Conservation (phyloP, 2,329 filamentous ascomycete genomes). For the Penicillium vulpinum region DNA sequence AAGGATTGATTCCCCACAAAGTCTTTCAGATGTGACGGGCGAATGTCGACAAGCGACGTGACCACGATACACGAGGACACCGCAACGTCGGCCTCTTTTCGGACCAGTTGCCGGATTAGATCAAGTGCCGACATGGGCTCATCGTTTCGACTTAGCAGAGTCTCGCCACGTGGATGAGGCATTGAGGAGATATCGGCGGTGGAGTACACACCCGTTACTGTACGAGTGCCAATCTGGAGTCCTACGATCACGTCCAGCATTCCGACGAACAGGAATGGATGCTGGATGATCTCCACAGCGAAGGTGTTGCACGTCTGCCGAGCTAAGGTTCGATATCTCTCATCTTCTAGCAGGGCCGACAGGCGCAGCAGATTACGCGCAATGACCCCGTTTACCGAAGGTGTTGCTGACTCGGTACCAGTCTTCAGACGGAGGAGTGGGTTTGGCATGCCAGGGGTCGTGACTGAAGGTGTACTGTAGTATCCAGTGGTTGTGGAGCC, state of each 20-base stretch:
- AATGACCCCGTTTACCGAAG: conserved; percentile 85
- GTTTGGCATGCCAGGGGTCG: conserved; percentile 60
- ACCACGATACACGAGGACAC: conserved; percentile 36
- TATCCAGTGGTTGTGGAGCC: conserved; percentile 42
- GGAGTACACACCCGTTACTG: conserved; percentile 57
- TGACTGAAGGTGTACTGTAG: conserved; percentile 44
- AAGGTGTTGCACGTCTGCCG: conserved; percentile 79
- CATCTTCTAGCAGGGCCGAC: conserved; percentile 66
- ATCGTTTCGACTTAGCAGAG: conserved; percentile 19
- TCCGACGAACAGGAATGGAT: conserved; percentile 86
- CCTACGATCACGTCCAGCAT: conserved; percentile 75
- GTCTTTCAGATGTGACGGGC: conserved; percentile 35
- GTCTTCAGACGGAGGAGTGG: conserved; percentile 84
- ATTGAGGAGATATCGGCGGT: conserved; percentile 27
- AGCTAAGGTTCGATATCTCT: conserved; percentile 64
- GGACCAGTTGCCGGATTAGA: conserved; percentile 33
- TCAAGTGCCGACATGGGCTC: conserved; percentile 31
- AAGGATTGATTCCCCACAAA: conserved; percentile 37
- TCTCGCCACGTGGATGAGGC: conserved; percentile 13
- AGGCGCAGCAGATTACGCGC: conserved; percentile 85
- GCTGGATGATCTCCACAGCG: conserved; percentile 86
- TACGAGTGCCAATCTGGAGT: conserved; percentile 67
- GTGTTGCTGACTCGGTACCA: conserved; percentile 89
- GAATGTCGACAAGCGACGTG: conserved; percentile 40
- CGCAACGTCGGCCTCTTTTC: conserved; percentile 35